Conservation (phyloP, 352 stramenopile species). For the Phytophthora sp. region DNA sequence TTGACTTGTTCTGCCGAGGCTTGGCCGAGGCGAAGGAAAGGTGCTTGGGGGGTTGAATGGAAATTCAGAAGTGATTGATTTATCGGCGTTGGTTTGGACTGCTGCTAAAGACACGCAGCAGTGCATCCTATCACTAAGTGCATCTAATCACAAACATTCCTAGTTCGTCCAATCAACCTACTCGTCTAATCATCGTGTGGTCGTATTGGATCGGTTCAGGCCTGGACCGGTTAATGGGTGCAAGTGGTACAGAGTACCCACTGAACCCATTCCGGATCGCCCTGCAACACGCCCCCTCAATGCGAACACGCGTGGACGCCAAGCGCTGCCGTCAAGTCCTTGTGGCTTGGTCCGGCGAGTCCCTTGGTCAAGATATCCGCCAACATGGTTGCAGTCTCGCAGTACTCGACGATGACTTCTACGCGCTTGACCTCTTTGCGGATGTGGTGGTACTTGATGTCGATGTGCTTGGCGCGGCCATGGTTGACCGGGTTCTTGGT, state of each 20-base stretch:
- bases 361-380: slow-evolving; percentile 28
- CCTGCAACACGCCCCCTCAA: no score
- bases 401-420: slow-evolving; percentile 25
- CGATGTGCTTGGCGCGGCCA: slow-evolving; percentile 39
- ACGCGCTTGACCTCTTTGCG: slow-evolving; percentile 30
- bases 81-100: background rate
- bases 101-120: no score
- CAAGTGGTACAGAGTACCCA: no score
- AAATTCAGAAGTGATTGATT: background rate
- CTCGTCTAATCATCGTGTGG: no score
- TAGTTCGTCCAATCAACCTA: background rate
- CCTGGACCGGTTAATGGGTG: no score
- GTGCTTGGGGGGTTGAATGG: background rate
- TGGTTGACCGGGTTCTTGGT: slow-evolving; percentile 25
- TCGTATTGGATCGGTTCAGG: background rate
- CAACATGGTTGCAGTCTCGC: slow-evolving; percentile 9
- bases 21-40: background rate
- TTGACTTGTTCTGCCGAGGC: no score
- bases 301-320: background rate
- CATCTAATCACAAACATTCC: background rate
- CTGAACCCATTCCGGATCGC: no score
- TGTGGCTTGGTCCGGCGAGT: background rate
- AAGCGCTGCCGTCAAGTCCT: background rate
- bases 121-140: background rate
- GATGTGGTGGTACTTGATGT: slow-evolving; percentile 33